Evolutionary conservation across 192 early-diverging fungal species (phyloP), one percentile per base, ranked within the genome.

Genomic region (Jimgerdemannia flammicorona): DNA sequence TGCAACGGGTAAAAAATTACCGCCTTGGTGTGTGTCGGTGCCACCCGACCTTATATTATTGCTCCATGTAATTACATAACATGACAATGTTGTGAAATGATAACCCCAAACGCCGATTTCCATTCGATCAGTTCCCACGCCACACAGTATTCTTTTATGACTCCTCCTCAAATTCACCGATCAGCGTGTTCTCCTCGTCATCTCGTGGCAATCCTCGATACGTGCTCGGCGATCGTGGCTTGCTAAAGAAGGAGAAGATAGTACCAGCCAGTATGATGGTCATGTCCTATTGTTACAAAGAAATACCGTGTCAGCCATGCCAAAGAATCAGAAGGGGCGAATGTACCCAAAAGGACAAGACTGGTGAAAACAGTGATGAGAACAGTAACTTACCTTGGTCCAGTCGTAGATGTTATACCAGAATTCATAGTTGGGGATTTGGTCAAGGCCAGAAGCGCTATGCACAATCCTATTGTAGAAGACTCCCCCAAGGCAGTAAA

Each of bases 401-500:
- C 74, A 78, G 3, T 85, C 70, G 49, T 77, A 85, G 44, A 79
- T 74, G 11, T 74, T 77, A 14, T 73, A 81, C 86, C 86, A 87
- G 49, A 86, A 72, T 19, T 73, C 70, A 73, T 85, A 87, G 77
- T 87, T 83, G 11, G 86, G 86, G 43, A 87, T 79, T 74, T 87
- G 86, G 67, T 87, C 81, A 11, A 86, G 73, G 54, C 86, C 86
- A 20, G 84, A 83, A 42, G 84, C 79, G 75, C 78, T 75, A 67
- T 87, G 83, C 69, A 80, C 64, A 72, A 87, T 78, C 41, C 86
- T 80, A 75, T 85, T 87, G 75, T 87, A 87, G 72, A 85, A 63
- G 43, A 87, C 72, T n/a, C 86, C 86, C 42, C 80, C 82, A 17
- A 87, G 82, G 42, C 85, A 68, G 44, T 87, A 87, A n/a, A 83